Conservation (phyloP, 2,329 filamentous ascomycete species). For the Colletotrichum truncatum region DNA sequence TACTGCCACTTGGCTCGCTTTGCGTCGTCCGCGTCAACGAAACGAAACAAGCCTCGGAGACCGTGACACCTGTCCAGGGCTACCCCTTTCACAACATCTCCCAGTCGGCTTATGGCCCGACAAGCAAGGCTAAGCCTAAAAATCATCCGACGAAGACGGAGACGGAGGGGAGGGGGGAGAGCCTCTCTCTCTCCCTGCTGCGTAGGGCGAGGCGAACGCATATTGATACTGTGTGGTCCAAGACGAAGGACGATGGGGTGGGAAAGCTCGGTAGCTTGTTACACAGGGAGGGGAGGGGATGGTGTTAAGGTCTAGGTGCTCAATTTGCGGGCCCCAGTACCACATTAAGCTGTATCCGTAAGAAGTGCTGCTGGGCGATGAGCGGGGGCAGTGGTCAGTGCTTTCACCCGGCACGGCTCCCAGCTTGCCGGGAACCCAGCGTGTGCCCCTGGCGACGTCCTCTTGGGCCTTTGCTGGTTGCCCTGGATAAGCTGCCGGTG, state of each 20-base stretch:
- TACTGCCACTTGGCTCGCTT: constrained; percentile 23
- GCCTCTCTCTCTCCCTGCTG: neutral
- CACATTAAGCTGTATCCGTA: neutral
- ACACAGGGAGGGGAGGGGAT: neutral
- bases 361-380: neutral
- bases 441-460: neutral
- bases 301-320: neutral
- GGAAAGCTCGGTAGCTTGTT: neutral
- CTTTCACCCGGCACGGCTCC: constrained; percentile 18
- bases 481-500: neutral
- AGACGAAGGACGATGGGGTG: neutral
- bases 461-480: constrained; percentile 4
- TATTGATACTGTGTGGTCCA: neutral
- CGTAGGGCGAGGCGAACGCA: neutral
- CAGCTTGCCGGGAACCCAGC: constrained; percentile 23
- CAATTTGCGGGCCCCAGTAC: neutral
- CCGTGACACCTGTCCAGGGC: constrained; percentile 30
- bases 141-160: constrained; percentile 25
- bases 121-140: constrained; percentile 18
- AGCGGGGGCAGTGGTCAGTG: constrained; percentile 24
- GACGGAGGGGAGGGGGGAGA: neutral
- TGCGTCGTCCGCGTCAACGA: constrained; percentile 30
- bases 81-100: constrained; percentile 9
- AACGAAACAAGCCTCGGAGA: constrained; percentile 31
- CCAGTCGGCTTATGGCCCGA: constrained; percentile 23